Evolutionary conservation across 257 asterid species (phyloP).

Genomic region (Verbascum thapsus): DNA sequence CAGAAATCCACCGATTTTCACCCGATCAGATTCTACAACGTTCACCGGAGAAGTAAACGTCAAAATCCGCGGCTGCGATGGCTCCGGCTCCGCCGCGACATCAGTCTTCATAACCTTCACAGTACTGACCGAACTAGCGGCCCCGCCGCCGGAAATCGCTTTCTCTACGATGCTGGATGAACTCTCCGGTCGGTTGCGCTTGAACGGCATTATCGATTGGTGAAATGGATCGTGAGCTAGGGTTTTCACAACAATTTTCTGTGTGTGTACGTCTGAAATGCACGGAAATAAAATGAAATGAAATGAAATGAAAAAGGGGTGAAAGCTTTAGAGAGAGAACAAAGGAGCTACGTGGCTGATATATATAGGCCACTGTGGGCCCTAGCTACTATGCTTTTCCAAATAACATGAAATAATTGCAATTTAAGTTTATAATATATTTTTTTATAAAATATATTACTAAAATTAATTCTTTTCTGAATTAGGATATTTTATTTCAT

Average conservation of each 20-base stretch:
- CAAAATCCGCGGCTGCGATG: constrained; percentile 25
- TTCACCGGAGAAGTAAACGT: constrained; percentile 32
- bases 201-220: constrained; percentile 35
- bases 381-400: too few species aligned
- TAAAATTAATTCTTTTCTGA: too few species aligned
- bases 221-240: constrained; percentile 26
- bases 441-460: too few species aligned
- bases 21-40: constrained; percentile 13
- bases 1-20: constrained; percentile 41
- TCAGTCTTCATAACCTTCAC: constrained; percentile 29
- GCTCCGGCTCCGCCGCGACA: constrained; percentile 31
- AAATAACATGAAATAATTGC: too few species aligned
- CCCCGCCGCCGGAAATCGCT: constrained; percentile 11
- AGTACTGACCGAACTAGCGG: constrained; percentile 3
- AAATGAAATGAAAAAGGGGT: constrained; percentile 6
- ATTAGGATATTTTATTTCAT: too few species aligned
- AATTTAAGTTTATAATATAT: too few species aligned
- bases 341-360: too few species aligned
- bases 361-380: too few species aligned
- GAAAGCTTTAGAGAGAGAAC: too few species aligned
- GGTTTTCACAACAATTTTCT: constrained; percentile 29
- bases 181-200: constrained; percentile 37
- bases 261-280: not conserved
- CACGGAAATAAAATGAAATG: not conserved
- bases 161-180: constrained; percentile 26